Percentiles rank a stretch among this genome's conserved stretches.
These are phyloP conservation scores for Dryas octopetala DNA, from an alignment of 306 rosid species.

Conservation along the genomic window DNA sequence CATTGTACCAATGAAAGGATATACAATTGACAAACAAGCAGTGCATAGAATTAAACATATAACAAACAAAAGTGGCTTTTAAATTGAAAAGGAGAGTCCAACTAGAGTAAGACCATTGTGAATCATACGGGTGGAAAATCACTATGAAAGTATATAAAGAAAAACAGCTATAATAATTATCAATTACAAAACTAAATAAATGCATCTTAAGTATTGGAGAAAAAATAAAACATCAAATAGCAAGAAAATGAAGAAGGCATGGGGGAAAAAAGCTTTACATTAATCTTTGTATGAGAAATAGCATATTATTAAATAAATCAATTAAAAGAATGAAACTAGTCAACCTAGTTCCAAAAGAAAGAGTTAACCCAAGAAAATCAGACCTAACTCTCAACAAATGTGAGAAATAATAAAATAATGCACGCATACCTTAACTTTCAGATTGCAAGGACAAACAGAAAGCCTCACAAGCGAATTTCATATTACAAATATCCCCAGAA, in stretches of 20 bases:
- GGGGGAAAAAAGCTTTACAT: background rate
- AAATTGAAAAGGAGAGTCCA: background rate
- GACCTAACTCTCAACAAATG: constrained; percentile 23
- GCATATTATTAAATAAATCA: background rate
- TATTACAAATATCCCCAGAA: background rate
- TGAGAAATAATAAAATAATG: constrained; percentile 3
- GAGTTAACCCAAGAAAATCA: constrained; percentile 16
- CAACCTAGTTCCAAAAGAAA: constrained; percentile 26
- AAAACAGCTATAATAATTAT: background rate
- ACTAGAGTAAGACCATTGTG: background rate
- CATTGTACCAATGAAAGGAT: background rate
- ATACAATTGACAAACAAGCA: background rate
- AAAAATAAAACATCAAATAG: background rate
- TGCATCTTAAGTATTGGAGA: background rate
- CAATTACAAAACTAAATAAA: background rate
- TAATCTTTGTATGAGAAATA: background rate
- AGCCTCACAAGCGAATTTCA: constrained; percentile 11
- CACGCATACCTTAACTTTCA: background rate
- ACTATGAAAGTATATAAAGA: background rate
- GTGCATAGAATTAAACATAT: background rate
- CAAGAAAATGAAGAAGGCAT: background rate
- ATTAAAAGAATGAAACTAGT: constrained; percentile 8
- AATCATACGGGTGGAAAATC: background rate
- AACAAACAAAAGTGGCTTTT: background rate
- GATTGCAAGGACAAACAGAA: constrained; percentile 12